Base-by-base conservation (phyloP, 2,329 filamentous ascomycete species). In the Cryphonectria parasitica region DNA sequence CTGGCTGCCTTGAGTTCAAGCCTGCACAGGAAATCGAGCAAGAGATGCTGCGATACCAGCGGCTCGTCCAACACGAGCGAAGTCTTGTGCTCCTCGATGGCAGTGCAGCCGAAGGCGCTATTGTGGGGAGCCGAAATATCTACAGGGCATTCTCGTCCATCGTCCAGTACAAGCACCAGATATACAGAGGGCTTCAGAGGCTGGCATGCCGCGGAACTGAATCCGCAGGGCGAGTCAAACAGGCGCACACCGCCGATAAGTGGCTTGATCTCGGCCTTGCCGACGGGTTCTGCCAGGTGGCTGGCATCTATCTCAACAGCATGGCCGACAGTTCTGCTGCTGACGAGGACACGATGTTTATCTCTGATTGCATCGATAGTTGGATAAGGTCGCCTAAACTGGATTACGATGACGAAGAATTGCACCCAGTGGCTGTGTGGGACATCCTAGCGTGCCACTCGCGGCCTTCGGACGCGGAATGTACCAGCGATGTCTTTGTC, bases 201-300 rank as follows among this genome's bases (percentile, higher is more conserved):
- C 69, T 83, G 0, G 77, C 78, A 2, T 75, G 77, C 19, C 64
- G 65, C 5, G 75, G 74, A 5, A 74, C 74, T 36, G 75, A 79
- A 45, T 78, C 76, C 6, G 80, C 79, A 1, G 80, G 77, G 0
- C 69, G 68, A 1, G 75, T 81, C 5, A 63, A 74, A 7, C 74
- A 75, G 62, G 69, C 70, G 45, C 73, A 75, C 49, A 64, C 65
- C 11, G 56, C 45, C 7, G 0, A 43, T 3, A 58, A 56, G 17
- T 79, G 76, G 77, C 66, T 80, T 10, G 75, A 80, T 45, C 39
- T 73, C 0, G 71, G 69, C 6, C 70, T 79, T 31, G 60, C 72
- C 8, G 82, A 83, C 64, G 69, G 63, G 2, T 79, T 82, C 71
- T 73, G 78, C 45, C 82, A 83, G 70, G 76, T 82, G 0, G 79